These are phyloP conservation scores for Xylariaceae sp. DNA, from an alignment of 2,329 filamentous ascomycete species.

Conservation along the genomic window DNA sequence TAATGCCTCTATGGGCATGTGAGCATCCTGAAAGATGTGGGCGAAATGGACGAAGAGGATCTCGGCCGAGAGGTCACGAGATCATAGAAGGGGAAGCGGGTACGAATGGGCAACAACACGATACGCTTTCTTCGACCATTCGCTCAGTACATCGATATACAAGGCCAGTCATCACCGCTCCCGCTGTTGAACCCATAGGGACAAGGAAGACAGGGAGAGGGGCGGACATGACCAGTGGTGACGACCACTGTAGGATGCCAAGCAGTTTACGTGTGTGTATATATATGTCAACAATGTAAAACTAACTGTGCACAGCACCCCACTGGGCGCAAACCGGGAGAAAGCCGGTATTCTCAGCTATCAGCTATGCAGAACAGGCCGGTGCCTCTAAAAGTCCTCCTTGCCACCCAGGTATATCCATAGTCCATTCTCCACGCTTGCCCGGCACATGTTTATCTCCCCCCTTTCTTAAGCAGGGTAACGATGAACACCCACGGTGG, in stretches of 20 bases:
- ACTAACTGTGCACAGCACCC: conserved; percentile 16
- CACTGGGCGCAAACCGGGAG: conserved; percentile 1
- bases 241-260: not conserved
- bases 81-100: not conserved
- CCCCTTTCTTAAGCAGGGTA: not conserved
- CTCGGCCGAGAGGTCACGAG: not conserved
- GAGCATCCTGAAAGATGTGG: not conserved
- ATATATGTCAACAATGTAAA: conserved; percentile 20
- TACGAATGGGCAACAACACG: not conserved
- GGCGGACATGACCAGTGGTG: not conserved
- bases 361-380: not conserved
- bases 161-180: not conserved
- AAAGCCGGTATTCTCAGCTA: conserved; percentile 7
- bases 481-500: not conserved
- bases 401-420: not conserved
- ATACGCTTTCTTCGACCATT: not conserved
- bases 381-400: not conserved
- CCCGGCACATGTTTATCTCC: not conserved
- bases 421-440: not conserved
- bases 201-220: not conserved
- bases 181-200: not conserved
- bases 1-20: not conserved
- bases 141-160: not conserved
- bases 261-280: conserved; percentile 4
- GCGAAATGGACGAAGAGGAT: not conserved